Percentiles rank a stretch among this genome's conserved stretches.
Evolutionary conservation across 495 filamentous ascomycete genomes (phyloP).

Genomic region (Aspergillus avenaceus): DNA sequence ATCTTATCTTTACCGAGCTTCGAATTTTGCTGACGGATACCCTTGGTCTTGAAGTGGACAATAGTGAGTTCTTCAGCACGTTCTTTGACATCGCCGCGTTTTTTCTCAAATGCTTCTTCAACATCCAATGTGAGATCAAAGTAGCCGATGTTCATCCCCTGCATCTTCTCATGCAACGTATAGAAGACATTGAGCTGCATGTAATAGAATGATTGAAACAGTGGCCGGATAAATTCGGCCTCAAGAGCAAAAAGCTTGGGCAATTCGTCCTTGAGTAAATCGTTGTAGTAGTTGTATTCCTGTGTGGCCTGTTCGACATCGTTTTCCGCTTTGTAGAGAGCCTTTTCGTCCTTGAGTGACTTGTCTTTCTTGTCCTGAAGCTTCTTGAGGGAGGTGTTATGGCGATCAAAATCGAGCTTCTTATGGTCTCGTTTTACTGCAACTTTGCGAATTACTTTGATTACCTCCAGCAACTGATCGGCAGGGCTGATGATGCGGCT

Average conservation of each 20-base stretch:
- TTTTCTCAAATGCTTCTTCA: constrained; percentile 82
- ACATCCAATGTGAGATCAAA: constrained; percentile 89
- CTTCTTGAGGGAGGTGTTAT: constrained; percentile 79
- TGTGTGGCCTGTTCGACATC: constrained; percentile 90
- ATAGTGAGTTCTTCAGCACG: constrained; percentile 74
- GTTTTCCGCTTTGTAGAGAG: constrained; percentile 90
- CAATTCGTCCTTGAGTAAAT: constrained; percentile 90
- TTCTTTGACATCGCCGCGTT: constrained; percentile 82
- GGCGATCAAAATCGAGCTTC: constrained; percentile 92
- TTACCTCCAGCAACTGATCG: constrained; percentile 88
- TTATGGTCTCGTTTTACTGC: constrained; percentile 92
- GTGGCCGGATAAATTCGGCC: constrained; percentile 90
- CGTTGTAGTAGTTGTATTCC: constrained; percentile 96
- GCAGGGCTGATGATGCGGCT: constrained; percentile 87
- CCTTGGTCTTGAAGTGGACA: constrained; percentile 83
- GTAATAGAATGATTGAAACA: constrained; percentile 99
- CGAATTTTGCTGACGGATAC: constrained; percentile 42
- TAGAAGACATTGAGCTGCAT: constrained; percentile 99
- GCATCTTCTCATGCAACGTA: constrained; percentile 96
- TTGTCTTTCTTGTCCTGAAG: constrained; percentile 97
- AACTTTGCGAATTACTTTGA: constrained; percentile 90
- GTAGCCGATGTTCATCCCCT: constrained; percentile 92
- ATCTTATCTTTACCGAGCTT: constrained; percentile 46
- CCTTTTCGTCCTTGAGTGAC: constrained; percentile 93
- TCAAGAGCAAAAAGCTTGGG: constrained; percentile 92